Evolutionary conservation across 1,139 yeast species (phyloP).

Genomic region (Kodamaea suecica): DNA sequence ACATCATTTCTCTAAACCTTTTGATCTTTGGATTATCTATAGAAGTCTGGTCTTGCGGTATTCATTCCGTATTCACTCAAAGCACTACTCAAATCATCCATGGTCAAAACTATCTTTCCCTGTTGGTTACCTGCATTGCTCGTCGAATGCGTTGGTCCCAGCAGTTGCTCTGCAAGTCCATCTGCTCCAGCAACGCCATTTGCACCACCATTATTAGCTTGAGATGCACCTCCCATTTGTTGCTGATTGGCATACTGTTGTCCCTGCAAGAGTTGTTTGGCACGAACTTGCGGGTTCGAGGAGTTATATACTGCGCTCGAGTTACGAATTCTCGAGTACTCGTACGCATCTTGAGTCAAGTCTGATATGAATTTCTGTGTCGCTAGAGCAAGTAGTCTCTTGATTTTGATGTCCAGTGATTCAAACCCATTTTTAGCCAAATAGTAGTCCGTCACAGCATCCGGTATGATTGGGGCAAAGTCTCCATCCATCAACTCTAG

Average conservation of each 20-base stretch:
- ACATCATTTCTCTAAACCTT: no score
- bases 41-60: constrained; percentile 88
- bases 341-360: constrained; percentile 95
- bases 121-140: constrained; percentile 57
- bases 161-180: constrained; percentile 37
- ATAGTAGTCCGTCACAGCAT: constrained; percentile 95
- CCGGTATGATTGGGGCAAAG: constrained; percentile 95
- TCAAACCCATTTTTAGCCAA: constrained; percentile 86
- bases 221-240: constrained; percentile 28
- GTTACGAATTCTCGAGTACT: constrained; percentile 86
- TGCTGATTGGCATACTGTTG: constrained; percentile 54
- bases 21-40: constrained; percentile 54
- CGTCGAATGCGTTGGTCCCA: constrained; percentile 31
- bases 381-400: constrained; percentile 85
- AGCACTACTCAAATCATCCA: constrained; percentile 87
- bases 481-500: constrained; percentile 83
- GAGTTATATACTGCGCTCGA: constrained; percentile 80
- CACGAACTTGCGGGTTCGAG: constrained; percentile 82
- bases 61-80: constrained; percentile 90
- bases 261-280: constrained; percentile 72
- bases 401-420: constrained; percentile 74
- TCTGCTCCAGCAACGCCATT: constrained; percentile 27
- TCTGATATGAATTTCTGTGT: constrained; percentile 94
- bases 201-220: neutral
- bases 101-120: constrained; percentile 76